Conservation (phyloP, 2,329 filamentous ascomycete species). For the Clathrospora elynae region DNA sequence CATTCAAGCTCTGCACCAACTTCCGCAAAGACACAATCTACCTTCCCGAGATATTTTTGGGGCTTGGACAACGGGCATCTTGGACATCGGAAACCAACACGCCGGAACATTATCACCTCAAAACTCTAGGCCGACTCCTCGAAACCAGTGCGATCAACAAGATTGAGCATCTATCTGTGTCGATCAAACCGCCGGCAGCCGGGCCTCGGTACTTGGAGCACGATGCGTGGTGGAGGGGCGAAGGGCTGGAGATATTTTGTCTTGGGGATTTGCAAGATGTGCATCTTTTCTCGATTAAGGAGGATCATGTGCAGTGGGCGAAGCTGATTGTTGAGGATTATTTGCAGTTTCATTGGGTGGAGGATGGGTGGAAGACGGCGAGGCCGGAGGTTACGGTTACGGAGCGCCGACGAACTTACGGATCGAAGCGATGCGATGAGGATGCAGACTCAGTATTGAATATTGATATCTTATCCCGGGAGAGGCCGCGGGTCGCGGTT, state of each 20-base stretch:
- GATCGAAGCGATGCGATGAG: too few species aligned
- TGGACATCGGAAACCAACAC: neutral
- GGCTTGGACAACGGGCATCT: neutral
- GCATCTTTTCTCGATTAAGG: neutral
- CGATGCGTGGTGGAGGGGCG: slow-evolving; percentile 10
- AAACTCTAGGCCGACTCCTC: neutral
- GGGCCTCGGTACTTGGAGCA: neutral
- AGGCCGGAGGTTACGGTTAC: neutral
- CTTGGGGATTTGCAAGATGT: slow-evolving; percentile 1
- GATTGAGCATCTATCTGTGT: neutral
- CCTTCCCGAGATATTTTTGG: neutral
- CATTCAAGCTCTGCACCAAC: slow-evolving; percentile 1
- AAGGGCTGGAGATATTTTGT: slow-evolving; percentile 8
- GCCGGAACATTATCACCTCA: slow-evolving; percentile 1
- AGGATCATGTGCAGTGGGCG: neutral
- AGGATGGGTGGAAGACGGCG: neutral
- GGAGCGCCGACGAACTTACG: too few species aligned
- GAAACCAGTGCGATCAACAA: neutral
- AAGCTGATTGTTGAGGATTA: slow-evolving; percentile 5
- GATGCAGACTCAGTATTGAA: too few species aligned
- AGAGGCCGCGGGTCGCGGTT: too few species aligned
- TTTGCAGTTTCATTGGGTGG: slow-evolving; percentile 3
- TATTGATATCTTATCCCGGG: too few species aligned
- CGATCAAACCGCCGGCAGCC: neutral
- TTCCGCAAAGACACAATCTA: slow-evolving; percentile 2